Percentiles rank a stretch among this genome's conserved stretches.
These are phyloP conservation scores for Phyllosticta ampelicida DNA, from an alignment of 2,329 filamentous ascomycete species.

Conservation along the genomic window DNA sequence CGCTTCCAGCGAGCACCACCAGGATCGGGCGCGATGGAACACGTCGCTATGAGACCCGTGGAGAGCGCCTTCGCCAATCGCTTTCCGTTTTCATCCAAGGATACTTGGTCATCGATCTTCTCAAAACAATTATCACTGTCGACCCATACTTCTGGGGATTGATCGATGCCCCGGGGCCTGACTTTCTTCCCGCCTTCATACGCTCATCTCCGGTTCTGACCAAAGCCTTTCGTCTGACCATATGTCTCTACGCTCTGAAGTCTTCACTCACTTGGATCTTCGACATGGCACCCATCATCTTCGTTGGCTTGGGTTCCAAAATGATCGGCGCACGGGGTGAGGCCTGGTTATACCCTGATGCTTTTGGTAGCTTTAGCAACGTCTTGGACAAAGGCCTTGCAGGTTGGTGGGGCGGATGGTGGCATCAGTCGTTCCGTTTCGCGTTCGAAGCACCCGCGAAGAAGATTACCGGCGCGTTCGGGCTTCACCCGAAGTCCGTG, in stretches of 20 bases:
- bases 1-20: constrained; percentile 6
- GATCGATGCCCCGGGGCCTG: constrained; percentile 25
- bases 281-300: constrained; percentile 49
- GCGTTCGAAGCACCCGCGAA: constrained; percentile 53
- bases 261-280: constrained; percentile 52
- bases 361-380: constrained; percentile 42
- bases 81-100: constrained; percentile 37
- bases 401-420: constrained; percentile 77
- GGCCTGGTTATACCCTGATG: constrained; percentile 51
- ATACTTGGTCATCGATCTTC: constrained; percentile 59
- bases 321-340: constrained; percentile 50
- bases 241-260: constrained; percentile 48
- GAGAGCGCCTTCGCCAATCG: constrained; percentile 24
- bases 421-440: constrained; percentile 83
- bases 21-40: constrained; percentile 24
- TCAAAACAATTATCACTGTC: constrained; percentile 57
- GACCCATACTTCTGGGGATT: constrained; percentile 68
- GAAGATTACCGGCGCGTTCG: constrained; percentile 30
- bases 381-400: constrained; percentile 60
- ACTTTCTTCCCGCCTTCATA: constrained; percentile 34
- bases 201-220: constrained; percentile 37
- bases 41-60: constrained; percentile 24
- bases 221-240: constrained; percentile 44
- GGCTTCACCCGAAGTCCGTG: constrained; percentile 22
- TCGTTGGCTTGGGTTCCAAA: constrained; percentile 45